Evolutionary conservation across 192 early-diverging fungal genomes (phyloP), one percentile per base, ranked within the genome.

Genomic region (Backusella tuberculispora): DNA sequence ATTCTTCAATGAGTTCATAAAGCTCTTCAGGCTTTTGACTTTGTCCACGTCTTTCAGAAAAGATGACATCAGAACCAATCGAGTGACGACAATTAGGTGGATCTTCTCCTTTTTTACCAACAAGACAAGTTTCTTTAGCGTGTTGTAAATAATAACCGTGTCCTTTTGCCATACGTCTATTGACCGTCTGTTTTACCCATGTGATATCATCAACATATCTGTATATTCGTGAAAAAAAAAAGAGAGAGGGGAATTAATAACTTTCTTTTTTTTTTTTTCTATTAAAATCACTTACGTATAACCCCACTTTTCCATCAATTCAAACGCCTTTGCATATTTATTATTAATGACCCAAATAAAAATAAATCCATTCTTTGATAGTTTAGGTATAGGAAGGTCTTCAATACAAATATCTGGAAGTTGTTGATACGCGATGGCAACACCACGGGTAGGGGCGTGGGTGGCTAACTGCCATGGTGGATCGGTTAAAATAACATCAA

Each of bases 341-440:
- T 95, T 96, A 85, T 98, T 98, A 78, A 98, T 97, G 47, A 98
- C 97, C 97, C 97, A 98, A 67, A 98, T 97, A 76, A 98, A 98
- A 6, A 97, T 89, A 74, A 97, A 97, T 21, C 97, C 97, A 76
- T 92, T 93, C 17, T 85, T 88, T 74, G 95, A 93, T 41, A 98
- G 89, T 77, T 92, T 87, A 7, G 87, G 88, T 60, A 98, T 94
- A 17, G 97, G 97, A 9, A 98, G 81, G 29, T 92, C 91, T 71
- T 96, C 95, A 73, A 98, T 97, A 69, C 91, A 92, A n/a, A 92
- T 88, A 83, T 98, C 97, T 8, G 95, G 96, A 5, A 98, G 88
- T 83, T 96, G 95, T 79, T 96, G 95, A 83, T 98, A 98, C 4
- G 92, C 94, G 74, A 98, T 96, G 46, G 96, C 95, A 34, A 91